A percentile compares a stretch with the other conserved stretches of the same genome.
Conservation (phyloP, 73 alveolate species). For the Paramecium primaurelia region DNA sequence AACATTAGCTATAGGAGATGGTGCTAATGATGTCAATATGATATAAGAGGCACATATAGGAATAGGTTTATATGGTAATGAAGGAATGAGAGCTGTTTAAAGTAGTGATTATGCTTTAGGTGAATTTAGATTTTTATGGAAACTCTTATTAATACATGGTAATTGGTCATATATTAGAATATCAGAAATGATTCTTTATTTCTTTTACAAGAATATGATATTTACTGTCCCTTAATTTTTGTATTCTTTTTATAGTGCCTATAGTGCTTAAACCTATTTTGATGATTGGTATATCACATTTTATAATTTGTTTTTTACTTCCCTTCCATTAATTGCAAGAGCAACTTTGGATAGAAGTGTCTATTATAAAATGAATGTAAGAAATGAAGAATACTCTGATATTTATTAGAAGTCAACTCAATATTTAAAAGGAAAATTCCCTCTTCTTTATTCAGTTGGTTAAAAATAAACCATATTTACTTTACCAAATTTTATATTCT, state of each 20-base stretch:
- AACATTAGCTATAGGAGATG: constrained; percentile 93
- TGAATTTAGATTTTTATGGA: constrained; percentile 85
- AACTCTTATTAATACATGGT: constrained; percentile 89
- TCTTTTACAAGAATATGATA: constrained; percentile 82
- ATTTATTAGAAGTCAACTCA: constrained; percentile 10
- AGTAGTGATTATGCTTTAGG: constrained; percentile 92
- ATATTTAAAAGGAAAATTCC: constrained; percentile 44
- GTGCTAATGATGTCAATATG: constrained; percentile 95
- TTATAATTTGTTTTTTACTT: constrained; percentile 65
- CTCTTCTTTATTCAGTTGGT: constrained; percentile 74
- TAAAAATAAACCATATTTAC: constrained; percentile 68
- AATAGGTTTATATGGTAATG: constrained; percentile 93
- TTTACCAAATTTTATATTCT: constrained; percentile 66
- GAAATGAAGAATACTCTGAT: not conserved
- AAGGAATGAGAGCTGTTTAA: constrained; percentile 96
- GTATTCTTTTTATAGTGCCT: constrained; percentile 67
- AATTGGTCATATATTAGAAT: constrained; percentile 86
- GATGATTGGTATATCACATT: constrained; percentile 71
- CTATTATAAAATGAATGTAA: constrained; percentile 64
- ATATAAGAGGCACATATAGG: constrained; percentile 77
- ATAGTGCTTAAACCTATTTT: constrained; percentile 69
- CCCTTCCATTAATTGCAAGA: constrained; percentile 64
- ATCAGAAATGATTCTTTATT: constrained; percentile 85
- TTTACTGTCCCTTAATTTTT: constrained; percentile 52
- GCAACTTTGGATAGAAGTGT: constrained; percentile 70